Evolutionary conservation across 1,139 yeast species (phyloP).

Genomic region (Candida albicans): DNA sequence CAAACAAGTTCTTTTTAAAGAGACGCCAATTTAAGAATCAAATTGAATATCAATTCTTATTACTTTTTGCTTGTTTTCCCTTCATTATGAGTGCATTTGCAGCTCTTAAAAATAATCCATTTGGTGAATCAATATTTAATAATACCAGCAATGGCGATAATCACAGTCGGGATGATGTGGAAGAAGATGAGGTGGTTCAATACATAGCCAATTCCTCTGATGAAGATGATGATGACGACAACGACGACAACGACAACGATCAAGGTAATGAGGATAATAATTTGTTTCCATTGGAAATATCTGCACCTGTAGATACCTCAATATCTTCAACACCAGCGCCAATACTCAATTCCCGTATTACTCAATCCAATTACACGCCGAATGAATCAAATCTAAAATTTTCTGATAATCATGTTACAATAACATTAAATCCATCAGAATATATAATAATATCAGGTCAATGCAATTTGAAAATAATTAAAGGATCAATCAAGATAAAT

Average conservation of each 20-base stretch:
- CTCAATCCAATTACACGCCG: constrained; percentile 33
- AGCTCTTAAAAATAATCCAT: constrained; percentile 33
- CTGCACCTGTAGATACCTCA: not conserved
- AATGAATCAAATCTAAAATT: constrained; percentile 37
- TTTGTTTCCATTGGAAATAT: too few species aligned
- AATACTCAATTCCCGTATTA: constrained; percentile 8
- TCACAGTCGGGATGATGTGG: constrained; percentile 17
- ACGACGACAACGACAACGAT: not conserved
- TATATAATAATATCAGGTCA: constrained; percentile 59
- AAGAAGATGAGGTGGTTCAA: constrained; percentile 19
- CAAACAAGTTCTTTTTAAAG: too few species aligned
- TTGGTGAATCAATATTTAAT: constrained; percentile 16
- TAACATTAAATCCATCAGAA: constrained; percentile 51
- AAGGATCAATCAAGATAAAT: constrained; percentile 63
- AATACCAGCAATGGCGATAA: constrained; percentile 15
- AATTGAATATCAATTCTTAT: too few species aligned
- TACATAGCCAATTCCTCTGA: constrained; percentile 29
- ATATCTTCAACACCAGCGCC: constrained; percentile 8
- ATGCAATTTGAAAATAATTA: constrained; percentile 48
- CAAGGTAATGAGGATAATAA: not conserved
- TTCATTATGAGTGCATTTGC: constrained; percentile 53
- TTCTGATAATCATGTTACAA: constrained; percentile 26
- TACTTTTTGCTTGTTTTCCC: too few species aligned
- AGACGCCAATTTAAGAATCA: too few species aligned
- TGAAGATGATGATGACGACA: constrained; percentile 19